These are phyloP conservation scores for Geum urbanum DNA, from an alignment of 306 rosid species.

Conservation along the genomic window DNA sequence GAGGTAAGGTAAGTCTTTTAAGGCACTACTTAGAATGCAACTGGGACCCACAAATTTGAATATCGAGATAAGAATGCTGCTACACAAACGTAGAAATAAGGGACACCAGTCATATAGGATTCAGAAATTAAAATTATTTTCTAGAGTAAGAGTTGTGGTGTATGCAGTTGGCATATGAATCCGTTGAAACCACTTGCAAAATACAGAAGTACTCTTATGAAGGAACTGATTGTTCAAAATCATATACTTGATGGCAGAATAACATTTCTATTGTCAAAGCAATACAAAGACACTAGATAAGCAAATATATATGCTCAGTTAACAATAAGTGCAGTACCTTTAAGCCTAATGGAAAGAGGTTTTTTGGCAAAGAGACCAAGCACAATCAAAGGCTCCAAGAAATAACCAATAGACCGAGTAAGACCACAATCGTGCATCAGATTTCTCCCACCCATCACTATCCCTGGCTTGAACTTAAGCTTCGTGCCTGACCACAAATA, in stretches of 20 bases:
- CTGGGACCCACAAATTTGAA: background rate
- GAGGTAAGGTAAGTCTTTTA: background rate
- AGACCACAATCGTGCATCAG: slow-evolving; percentile 62
- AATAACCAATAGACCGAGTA: slow-evolving; percentile 71
- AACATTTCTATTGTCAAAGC: background rate
- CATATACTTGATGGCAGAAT: background rate
- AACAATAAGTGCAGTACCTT: slow-evolving; percentile 37
- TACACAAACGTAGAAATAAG: background rate
- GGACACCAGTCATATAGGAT: background rate
- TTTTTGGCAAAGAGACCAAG: slow-evolving; percentile 75
- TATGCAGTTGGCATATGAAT: background rate
- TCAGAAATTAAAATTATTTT: background rate
- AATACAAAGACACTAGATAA: background rate
- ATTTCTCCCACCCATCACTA: slow-evolving; percentile 72
- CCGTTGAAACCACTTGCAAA: background rate
- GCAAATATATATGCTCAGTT: background rate
- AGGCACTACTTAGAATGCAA: background rate
- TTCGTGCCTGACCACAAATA: slow-evolving; percentile 50
- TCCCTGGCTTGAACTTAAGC: slow-evolving; percentile 77
- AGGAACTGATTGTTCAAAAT: background rate
- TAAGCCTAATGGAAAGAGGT: slow-evolving; percentile 66
- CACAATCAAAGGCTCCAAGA: slow-evolving; percentile 63
- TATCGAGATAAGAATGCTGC: background rate
- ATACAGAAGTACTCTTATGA: background rate
- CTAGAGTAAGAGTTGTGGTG: background rate